A percentile compares a stretch with the other conserved stretches of the same genome.
Conservation (phyloP, 768 basidiomycete species). For the Amanita rubescens region DNA sequence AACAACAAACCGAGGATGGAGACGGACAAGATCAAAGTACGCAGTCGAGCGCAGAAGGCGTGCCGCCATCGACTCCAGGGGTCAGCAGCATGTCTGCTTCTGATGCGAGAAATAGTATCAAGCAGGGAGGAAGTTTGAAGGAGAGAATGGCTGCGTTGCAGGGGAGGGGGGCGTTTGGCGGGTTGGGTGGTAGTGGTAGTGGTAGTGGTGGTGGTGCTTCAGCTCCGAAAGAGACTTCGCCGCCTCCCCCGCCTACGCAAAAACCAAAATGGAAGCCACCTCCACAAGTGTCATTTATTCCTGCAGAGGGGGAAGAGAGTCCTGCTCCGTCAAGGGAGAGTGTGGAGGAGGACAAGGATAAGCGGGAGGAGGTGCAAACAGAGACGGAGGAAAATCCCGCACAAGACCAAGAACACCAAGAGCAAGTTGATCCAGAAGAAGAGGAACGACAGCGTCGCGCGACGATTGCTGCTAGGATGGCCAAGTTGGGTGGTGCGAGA, state of each 20-base stretch:
- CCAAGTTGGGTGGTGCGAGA: slow-evolving; percentile 79
- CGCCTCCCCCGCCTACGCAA: slow-evolving; percentile 35
- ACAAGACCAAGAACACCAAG: slow-evolving; percentile 21
- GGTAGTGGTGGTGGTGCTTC: neutral
- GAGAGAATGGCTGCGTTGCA: slow-evolving; percentile 95
- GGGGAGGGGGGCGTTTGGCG: slow-evolving; percentile 75
- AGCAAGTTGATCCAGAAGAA: slow-evolving; percentile 46
- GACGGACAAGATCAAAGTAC: neutral
- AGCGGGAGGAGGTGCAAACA: neutral
- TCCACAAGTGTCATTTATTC: slow-evolving; percentile 39
- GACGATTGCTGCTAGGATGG: slow-evolving; percentile 89
- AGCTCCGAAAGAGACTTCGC: no score
- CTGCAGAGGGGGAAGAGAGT: slow-evolving; percentile 31
- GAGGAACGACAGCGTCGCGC: slow-evolving; percentile 77
- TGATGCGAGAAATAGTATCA: slow-evolving; percentile 86
- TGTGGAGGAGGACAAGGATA: slow-evolving; percentile 1
- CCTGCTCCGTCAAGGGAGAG: neutral
- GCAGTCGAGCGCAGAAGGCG: neutral
- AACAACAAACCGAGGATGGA: slow-evolving; percentile 27
- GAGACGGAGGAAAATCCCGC: neutral
- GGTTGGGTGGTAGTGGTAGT: slow-evolving; percentile 6
- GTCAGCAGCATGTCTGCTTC: slow-evolving; percentile 60
- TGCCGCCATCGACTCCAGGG: neutral
- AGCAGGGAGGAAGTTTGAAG: slow-evolving; percentile 71
- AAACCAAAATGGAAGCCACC: slow-evolving; percentile 88